phyloP scores from a whole-genome alignment of 1,284 basidiomycete species.

The Grifola frondosa region DNA sequence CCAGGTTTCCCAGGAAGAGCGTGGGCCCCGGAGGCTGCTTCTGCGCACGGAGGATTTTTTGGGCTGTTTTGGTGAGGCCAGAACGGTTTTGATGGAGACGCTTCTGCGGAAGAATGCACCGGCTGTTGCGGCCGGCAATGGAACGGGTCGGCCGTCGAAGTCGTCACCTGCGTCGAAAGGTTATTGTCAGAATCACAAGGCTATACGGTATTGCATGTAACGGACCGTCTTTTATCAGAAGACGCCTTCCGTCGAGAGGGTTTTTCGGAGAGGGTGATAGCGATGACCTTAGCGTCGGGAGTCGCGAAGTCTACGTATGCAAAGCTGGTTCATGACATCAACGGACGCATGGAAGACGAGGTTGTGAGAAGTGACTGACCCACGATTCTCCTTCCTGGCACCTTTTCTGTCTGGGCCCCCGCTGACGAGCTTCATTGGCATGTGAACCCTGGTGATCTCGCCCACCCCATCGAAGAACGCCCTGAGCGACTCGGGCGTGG shows the following conservation, averaged over 20 bases:
- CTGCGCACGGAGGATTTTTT: slow-evolving; percentile 79
- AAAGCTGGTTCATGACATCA: slow-evolving; percentile 55
- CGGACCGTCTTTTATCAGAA: slow-evolving; percentile 92
- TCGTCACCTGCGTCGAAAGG: slow-evolving; percentile 55
- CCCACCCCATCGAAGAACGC: slow-evolving; percentile 73
- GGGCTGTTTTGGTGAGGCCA: slow-evolving; percentile 71
- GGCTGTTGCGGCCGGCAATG: slow-evolving; percentile 30
- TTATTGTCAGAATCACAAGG: not conserved
- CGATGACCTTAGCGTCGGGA: slow-evolving; percentile 69
- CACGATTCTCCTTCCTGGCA: slow-evolving; percentile 60
- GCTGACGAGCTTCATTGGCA: slow-evolving; percentile 60
- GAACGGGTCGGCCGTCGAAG: slow-evolving; percentile 64
- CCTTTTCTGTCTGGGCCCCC: slow-evolving; percentile 31
- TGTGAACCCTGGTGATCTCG: slow-evolving; percentile 71
- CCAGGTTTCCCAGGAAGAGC: slow-evolving; percentile 87
- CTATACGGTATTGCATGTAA: not conserved
- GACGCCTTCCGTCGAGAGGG: slow-evolving; percentile 79
- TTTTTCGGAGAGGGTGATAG: slow-evolving; percentile 82
- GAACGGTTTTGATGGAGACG: slow-evolving; percentile 36
- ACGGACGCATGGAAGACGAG: not conserved
- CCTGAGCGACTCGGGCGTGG: slow-evolving; percentile 69
- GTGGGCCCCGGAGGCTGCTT: slow-evolving; percentile 84
- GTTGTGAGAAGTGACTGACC: slow-evolving; percentile 47
- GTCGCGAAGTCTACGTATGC: slow-evolving; percentile 94
- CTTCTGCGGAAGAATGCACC: slow-evolving; percentile 26